A percentile compares a stretch with the other conserved stretches of the same genome.
These are phyloP conservation scores for Petunia axillaris DNA, from an alignment of 257 asterid genomes.

Conservation along the genomic window DNA sequence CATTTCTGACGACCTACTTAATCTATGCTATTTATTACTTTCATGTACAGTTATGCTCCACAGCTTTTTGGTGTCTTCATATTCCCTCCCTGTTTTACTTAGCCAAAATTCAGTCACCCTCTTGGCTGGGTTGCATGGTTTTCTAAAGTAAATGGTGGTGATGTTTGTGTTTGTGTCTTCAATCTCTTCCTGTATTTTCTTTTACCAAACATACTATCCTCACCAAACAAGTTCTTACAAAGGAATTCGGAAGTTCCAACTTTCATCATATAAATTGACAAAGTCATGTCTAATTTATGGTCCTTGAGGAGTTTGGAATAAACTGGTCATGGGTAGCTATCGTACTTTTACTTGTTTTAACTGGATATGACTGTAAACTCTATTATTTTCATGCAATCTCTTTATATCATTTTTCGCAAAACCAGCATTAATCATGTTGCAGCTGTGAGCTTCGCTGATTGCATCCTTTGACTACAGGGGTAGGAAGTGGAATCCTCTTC, in stretches of 20 bases:
- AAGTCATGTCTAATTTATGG: background rate
- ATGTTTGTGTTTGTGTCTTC: background rate
- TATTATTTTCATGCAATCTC: background rate
- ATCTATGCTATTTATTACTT: background rate
- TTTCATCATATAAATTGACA: background rate
- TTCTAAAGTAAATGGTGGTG: too few relatives aligned
- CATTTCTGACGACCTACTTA: background rate
- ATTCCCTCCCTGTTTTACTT: background rate
- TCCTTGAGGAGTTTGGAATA: too few relatives aligned
- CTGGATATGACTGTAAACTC: background rate
- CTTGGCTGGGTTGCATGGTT: too few relatives aligned
- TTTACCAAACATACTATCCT: background rate
- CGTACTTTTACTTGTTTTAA: background rate
- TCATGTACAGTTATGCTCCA: background rate
- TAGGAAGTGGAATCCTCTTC: constrained; percentile 88
- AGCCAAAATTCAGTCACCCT: too few relatives aligned
- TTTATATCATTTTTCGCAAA: background rate
- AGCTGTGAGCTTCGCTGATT: background rate
- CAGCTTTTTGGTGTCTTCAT: background rate
- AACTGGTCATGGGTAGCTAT: background rate
- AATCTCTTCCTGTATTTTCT: background rate
- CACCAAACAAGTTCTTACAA: background rate
- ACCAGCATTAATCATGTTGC: background rate
- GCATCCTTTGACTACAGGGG: constrained; percentile 65
- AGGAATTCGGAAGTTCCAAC: background rate